Conservation (phyloP, 78 protist species). For the Dictyostelium firmibasis region DNA sequence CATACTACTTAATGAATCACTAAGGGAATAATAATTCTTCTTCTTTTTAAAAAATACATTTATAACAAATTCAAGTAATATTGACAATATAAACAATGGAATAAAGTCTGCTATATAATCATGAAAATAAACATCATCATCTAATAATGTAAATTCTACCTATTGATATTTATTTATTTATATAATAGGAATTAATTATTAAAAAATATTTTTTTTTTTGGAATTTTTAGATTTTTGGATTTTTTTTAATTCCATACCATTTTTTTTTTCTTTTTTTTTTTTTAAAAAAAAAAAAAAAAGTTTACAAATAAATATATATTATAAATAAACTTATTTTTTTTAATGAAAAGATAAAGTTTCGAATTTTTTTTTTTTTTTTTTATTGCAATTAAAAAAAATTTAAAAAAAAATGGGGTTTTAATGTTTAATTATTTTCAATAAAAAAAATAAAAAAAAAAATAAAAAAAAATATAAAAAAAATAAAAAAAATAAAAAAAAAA, state of each 20-base stretch:
- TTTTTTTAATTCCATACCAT: not conserved
- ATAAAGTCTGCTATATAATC: conserved; percentile 27
- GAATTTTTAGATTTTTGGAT: too few species aligned
- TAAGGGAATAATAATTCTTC: not conserved
- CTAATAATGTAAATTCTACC: not conserved
- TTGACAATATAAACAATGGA: not conserved
- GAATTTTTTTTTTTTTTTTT: too few species aligned
- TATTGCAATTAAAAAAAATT: too few species aligned
- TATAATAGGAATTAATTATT: too few species aligned
- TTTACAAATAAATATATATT: not conserved
- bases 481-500: not conserved
- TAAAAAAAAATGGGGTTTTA: too few species aligned
- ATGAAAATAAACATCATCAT: not conserved
- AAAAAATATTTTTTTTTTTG: not conserved
- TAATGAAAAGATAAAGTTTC: not conserved
- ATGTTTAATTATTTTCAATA: too few species aligned
- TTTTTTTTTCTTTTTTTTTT: too few species aligned
- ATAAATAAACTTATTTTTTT: not conserved
- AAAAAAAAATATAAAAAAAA: too few species aligned
- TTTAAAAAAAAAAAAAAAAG: conserved; percentile 3
- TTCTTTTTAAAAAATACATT: not conserved
- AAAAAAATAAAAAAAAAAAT: too few species aligned
- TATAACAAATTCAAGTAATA: not conserved
- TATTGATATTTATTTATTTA: too few species aligned
- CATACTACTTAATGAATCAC: conserved; percentile 32